Evolutionary conservation across 2,329 filamentous ascomycete species (phyloP).

Genomic region (Diaporthe batatas): DNA sequence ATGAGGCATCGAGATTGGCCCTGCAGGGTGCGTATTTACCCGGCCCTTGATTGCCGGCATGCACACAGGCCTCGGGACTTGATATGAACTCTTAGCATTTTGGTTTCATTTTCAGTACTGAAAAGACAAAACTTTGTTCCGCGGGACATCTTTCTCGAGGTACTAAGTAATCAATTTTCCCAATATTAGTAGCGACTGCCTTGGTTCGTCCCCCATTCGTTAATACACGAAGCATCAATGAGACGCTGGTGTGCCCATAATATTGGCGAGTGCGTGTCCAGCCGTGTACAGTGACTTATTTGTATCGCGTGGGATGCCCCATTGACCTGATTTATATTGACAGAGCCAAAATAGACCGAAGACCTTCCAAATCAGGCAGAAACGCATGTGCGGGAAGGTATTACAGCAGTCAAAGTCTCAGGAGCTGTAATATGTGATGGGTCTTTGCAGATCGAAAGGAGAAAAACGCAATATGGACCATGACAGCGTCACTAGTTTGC

Average conservation of each 20-base stretch:
- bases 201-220: not conserved
- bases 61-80: not conserved
- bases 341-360: not conserved
- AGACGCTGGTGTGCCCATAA: not conserved
- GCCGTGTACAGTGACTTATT: not conserved
- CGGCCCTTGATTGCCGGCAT: not conserved
- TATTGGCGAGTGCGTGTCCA: not conserved
- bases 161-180: constrained; percentile 12
- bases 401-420: not conserved
- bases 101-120: not conserved
- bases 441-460: too few species aligned
- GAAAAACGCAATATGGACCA: not conserved
- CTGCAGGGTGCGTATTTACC: constrained; percentile 11
- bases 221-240: not conserved
- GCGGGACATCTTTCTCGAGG: not conserved
- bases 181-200: not conserved
- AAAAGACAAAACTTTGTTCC: not conserved
- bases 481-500: not conserved
- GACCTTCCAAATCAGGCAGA: constrained; percentile 1
- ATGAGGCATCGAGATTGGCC: not conserved
- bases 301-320: not conserved
- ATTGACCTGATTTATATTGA: not conserved
- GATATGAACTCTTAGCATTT: not conserved
- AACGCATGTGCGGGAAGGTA: not conserved
- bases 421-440: constrained; percentile 12